phyloP scores from a whole-genome alignment of 441 rosid genomes.

The Adansonia gregorii region DNA sequence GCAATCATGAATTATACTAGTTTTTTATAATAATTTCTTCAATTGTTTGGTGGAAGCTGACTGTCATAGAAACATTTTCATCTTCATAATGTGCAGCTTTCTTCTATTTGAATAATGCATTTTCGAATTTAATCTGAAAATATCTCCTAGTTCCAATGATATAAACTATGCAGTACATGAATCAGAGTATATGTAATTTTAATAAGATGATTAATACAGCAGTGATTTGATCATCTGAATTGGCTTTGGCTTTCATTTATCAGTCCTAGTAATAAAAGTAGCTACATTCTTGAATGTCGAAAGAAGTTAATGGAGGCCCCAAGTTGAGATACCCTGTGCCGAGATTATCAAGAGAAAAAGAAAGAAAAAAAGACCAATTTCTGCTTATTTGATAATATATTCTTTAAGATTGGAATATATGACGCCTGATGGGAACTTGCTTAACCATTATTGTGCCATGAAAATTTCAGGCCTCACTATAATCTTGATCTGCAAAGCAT shows the following conservation, averaged over 20 bases:
- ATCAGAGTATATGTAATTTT: neutral
- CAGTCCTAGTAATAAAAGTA: neutral
- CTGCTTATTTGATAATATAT: neutral
- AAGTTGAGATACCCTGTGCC: neutral
- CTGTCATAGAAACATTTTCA: neutral
- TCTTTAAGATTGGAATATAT: neutral
- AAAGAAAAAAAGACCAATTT: neutral
- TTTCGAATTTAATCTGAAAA: neutral
- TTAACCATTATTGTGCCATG: conserved; percentile 37
- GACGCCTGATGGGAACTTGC: conserved; percentile 7
- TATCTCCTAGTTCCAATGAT: neutral
- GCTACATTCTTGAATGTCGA: neutral
- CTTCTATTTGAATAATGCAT: neutral
- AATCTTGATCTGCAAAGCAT: conserved; percentile 87
- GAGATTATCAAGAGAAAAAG: neutral
- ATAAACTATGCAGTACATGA: neutral
- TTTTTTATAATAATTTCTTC: neutral
- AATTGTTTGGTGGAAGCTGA: neutral
- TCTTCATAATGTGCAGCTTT: neutral
- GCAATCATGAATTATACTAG: neutral
- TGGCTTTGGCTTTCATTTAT: neutral
- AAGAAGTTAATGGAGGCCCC: neutral
- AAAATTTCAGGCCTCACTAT: conserved; percentile 87
- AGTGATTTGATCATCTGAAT: neutral
- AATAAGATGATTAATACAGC: neutral